Evolutionary conservation across 2,329 filamentous ascomycete species (phyloP).

Genomic region (Colletotrichum tropicale): DNA sequence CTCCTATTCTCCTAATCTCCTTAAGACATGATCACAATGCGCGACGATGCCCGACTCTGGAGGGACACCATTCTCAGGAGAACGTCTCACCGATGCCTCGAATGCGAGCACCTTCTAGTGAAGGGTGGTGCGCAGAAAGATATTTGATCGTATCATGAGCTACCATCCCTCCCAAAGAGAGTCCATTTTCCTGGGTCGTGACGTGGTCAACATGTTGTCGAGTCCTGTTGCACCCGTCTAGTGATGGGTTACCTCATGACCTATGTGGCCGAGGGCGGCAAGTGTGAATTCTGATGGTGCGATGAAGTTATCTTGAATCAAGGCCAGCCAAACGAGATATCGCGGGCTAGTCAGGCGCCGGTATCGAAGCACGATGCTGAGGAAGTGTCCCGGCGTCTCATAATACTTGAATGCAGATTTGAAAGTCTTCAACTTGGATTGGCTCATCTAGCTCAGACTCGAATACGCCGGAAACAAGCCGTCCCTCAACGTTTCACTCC

Average conservation of each 20-base stretch:
- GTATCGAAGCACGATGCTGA: background rate
- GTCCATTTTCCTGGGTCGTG: background rate
- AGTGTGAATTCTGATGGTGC: background rate
- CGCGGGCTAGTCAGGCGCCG: background rate
- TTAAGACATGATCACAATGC: slow-evolving; percentile 5
- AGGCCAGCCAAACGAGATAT: background rate
- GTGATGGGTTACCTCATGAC: background rate
- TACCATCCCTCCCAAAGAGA: background rate
- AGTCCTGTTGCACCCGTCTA: slow-evolving; percentile 15
- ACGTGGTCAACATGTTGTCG: slow-evolving; percentile 1
- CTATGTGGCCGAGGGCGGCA: background rate
- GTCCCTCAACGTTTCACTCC: background rate
- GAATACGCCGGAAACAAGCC: background rate
- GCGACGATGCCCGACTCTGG: background rate
- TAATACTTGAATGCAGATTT: background rate
- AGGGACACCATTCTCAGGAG: background rate
- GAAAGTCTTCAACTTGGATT: background rate
- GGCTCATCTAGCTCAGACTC: background rate
- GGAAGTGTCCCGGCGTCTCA: background rate
- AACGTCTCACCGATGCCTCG: background rate
- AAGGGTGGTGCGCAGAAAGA: background rate
- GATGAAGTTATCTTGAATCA: background rate
- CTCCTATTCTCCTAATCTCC: slow-evolving; percentile 19
- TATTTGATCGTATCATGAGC: background rate
- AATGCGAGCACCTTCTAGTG: background rate